phyloP scores from a whole-genome alignment of 176 grass and related monocot species.

The Echinochloa phyllopogon region DNA sequence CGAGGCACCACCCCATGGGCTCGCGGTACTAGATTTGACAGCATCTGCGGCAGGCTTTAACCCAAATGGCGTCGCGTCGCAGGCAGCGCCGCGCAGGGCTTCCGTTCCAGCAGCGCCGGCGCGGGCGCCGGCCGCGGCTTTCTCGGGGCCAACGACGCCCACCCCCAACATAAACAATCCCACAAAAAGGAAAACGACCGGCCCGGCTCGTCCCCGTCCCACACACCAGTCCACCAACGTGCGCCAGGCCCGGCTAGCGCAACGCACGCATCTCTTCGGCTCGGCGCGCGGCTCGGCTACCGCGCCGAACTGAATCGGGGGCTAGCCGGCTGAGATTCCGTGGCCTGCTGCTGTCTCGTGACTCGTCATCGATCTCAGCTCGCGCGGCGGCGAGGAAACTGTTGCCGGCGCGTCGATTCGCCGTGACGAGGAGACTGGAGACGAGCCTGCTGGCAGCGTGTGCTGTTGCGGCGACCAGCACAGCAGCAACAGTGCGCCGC shows the following conservation, averaged over 20 bases:
- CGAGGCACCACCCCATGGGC: neutral
- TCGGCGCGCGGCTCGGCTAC: neutral
- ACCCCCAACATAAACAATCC: neutral
- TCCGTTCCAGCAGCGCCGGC: conserved; percentile 37
- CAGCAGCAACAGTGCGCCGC: neutral
- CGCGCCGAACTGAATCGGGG: neutral
- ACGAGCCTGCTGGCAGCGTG: no score
- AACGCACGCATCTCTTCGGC: neutral
- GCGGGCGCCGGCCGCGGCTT: conserved; percentile 52
- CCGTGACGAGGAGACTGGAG: neutral
- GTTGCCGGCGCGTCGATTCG: neutral
- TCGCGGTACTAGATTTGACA: neutral
- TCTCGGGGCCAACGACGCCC: conserved; percentile 41
- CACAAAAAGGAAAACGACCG: neutral
- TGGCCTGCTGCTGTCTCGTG: no score
- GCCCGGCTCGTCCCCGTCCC: neutral
- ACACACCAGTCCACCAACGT: no score
- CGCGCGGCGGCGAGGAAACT: neutral
- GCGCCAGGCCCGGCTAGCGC: neutral
- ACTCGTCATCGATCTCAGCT: no score
- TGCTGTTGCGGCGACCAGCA: neutral
- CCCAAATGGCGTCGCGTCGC: neutral
- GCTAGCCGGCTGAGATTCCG: neutral
- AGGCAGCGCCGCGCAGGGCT: conserved; percentile 15
- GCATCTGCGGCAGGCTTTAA: conserved; percentile 21